Conservation (phyloP, 2,329 filamentous ascomycete species). For the Davidsoniella eucalypti region DNA sequence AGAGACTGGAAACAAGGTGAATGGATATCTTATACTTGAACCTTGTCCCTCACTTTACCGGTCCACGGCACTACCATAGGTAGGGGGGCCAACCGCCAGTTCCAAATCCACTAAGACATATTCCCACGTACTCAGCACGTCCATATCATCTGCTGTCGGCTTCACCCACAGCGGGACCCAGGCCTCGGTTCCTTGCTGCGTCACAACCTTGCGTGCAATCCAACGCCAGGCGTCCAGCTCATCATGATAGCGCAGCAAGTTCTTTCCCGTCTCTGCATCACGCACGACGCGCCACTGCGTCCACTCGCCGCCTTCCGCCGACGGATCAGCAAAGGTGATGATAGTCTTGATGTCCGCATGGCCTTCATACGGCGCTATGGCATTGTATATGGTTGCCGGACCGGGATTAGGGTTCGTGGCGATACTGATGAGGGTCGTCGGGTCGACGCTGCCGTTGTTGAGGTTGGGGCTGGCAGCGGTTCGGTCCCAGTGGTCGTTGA, state of each 20-base stretch:
- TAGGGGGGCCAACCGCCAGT: neutral
- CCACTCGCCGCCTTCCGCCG: too few relatives aligned
- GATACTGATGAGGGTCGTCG: neutral
- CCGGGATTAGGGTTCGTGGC: neutral
- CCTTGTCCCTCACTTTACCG: neutral
- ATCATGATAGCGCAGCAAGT: neutral
- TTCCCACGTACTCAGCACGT: neutral
- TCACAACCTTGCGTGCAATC: neutral
- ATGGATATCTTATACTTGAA: too few relatives aligned
- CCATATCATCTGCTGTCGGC: neutral
- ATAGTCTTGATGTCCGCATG: too few relatives aligned
- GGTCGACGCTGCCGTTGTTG: neutral
- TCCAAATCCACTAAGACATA: neutral
- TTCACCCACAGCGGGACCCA: neutral
- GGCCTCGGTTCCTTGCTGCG: neutral
- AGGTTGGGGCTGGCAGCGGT: neutral
- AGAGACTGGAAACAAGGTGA: too few relatives aligned
- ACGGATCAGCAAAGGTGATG: too few relatives aligned
- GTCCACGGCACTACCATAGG: neutral
- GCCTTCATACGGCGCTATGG: too few relatives aligned
- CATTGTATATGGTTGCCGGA: neutral
- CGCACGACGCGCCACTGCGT: neutral
- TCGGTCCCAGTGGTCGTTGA: neutral
- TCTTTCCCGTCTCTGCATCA: neutral
- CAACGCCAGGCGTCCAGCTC: neutral